These are phyloP conservation scores for Mikania micrantha DNA, from an alignment of 129 eudicot genomes.

Conservation along the genomic window DNA sequence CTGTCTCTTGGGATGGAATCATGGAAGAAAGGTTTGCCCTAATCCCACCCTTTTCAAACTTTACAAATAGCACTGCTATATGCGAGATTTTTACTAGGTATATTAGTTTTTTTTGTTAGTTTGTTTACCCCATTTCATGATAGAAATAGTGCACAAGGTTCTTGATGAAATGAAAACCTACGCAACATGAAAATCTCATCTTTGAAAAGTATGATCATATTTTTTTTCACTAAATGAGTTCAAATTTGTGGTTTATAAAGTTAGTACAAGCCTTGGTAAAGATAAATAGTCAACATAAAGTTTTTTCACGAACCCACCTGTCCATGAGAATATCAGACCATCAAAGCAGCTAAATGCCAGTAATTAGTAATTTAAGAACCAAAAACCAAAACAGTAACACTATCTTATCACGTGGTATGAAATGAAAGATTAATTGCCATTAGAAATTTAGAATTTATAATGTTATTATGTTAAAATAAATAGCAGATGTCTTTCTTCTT, in stretches of 20 bases:
- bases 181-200: background rate
- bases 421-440: background rate
- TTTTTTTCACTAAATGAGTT: background rate
- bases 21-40: no score
- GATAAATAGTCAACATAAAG: background rate
- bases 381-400: background rate
- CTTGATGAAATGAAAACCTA: background rate
- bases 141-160: background rate
- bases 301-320: background rate
- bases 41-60: no score
- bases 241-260: background rate
- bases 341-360: background rate
- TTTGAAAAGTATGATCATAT: background rate
- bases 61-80: no score
- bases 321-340: background rate
- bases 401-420: background rate
- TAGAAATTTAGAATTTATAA: background rate
- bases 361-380: background rate
- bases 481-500: background rate
- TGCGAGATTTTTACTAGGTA: no score
- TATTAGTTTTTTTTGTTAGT: background rate
- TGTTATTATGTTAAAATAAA: background rate
- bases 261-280: background rate
- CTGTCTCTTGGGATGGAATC: no score
- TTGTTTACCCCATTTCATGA: background rate